phyloP scores from a whole-genome alignment of 345 rosid genomes.

The Adansonia digitata region DNA sequence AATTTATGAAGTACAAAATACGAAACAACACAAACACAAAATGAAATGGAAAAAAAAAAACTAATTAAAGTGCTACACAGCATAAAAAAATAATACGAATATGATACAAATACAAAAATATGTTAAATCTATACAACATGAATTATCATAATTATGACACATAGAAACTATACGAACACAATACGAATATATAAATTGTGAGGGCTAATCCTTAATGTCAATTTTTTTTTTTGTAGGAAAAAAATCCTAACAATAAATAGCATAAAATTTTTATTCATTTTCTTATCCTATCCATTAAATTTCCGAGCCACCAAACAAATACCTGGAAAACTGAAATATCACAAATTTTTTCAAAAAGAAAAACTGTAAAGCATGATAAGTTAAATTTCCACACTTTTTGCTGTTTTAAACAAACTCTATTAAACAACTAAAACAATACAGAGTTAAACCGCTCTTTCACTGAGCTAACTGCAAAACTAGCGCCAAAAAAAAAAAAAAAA shows the following conservation, averaged over 20 bases:
- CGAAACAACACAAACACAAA: too few relatives aligned
- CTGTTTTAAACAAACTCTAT: too few relatives aligned
- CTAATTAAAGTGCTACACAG: too few relatives aligned
- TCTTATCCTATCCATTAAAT: not conserved
- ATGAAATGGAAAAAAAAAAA: not conserved
- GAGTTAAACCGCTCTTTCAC: not conserved
- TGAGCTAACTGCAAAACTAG: not conserved
- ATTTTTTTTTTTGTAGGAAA: too few relatives aligned
- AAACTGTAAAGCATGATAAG: not conserved
- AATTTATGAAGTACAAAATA: too few relatives aligned
- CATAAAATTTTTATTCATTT: not conserved
- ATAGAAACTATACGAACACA: too few relatives aligned
- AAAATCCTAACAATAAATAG: not conserved
- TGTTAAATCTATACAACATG: too few relatives aligned
- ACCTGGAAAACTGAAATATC: not conserved
- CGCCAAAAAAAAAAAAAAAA: not conserved
- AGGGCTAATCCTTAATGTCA: too few relatives aligned
- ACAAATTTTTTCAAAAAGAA: not conserved
- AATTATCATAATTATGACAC: too few relatives aligned
- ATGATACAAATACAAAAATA: too few relatives aligned
- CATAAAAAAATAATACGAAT: too few relatives aligned
- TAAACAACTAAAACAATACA: not conserved
- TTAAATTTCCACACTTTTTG: not conserved
- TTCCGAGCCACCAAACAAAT: not conserved
- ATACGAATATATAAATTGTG: too few relatives aligned